Evolutionary conservation across 2,329 filamentous ascomycete genomes (phyloP).

Genomic region (Thyridium curvatum): DNA sequence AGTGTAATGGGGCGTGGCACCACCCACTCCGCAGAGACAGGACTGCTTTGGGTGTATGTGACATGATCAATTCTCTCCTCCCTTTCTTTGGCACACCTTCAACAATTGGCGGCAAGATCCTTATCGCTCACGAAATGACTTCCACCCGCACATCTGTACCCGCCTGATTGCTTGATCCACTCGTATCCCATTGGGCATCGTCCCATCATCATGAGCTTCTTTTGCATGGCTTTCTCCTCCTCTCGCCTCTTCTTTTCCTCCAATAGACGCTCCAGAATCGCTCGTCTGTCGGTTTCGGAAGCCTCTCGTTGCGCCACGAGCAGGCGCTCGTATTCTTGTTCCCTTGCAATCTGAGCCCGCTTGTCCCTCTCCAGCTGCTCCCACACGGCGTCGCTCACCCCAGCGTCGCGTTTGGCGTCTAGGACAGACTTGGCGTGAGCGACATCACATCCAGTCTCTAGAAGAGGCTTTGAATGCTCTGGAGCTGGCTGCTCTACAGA

Average conservation of each 20-base stretch:
- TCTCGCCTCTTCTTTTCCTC: slow-evolving; percentile 30
- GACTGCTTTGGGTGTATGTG: too few species aligned
- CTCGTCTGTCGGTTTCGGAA: slow-evolving; percentile 23
- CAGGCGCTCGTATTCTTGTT: slow-evolving; percentile 25
- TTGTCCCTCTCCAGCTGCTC: slow-evolving; percentile 49
- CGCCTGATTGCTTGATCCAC: slow-evolving; percentile 55
- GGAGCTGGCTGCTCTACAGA: too few species aligned
- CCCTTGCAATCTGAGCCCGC: slow-evolving; percentile 25
- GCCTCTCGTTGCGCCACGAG: slow-evolving; percentile 11
- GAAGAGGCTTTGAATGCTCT: too few species aligned
- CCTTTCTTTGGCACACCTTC: too few species aligned
- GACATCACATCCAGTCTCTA: too few species aligned
- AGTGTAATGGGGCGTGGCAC: too few species aligned
- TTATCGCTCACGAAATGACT: slow-evolving; percentile 45
- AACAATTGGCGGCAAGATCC: slow-evolving; percentile 16
- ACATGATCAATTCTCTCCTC: too few species aligned
- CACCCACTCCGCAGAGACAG: too few species aligned
- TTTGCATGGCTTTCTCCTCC: slow-evolving; percentile 28
- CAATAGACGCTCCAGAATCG: slow-evolving; percentile 26
- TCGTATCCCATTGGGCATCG: slow-evolving; percentile 47
- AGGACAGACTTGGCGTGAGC: too few species aligned
- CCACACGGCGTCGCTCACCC: slow-evolving; percentile 57
- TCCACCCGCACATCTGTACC: slow-evolving; percentile 59
- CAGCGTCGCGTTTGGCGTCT: slow-evolving; percentile 38
- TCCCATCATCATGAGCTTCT: slow-evolving; percentile 44